Conservation (phyloP, 2,329 filamentous ascomycete genomes). For the Colletotrichum sp. region DNA sequence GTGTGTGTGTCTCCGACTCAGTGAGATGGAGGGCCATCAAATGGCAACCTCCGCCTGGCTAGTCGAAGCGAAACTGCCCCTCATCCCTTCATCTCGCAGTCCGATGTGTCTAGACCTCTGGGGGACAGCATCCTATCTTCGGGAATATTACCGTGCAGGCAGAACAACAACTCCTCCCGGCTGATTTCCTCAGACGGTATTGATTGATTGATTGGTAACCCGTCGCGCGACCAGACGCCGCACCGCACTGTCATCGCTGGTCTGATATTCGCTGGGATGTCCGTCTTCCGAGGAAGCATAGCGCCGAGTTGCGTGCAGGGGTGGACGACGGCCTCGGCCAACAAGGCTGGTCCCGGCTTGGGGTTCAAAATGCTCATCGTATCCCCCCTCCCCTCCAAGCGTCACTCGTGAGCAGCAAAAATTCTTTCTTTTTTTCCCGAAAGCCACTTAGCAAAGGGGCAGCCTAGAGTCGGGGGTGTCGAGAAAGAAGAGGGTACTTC, state of each 20-base stretch:
- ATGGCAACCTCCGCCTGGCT: background rate
- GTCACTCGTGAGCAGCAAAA: background rate
- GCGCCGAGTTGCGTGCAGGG: background rate
- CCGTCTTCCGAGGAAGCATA: background rate
- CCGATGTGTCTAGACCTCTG: background rate
- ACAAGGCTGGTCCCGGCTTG: background rate
- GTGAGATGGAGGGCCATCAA: background rate
- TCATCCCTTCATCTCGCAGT: background rate
- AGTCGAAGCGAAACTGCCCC: background rate
- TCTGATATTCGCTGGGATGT: background rate
- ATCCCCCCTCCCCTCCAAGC: background rate
- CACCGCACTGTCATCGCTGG: background rate
- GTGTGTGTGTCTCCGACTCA: background rate
- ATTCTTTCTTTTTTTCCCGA: constrained; percentile 4
- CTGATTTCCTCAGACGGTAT: background rate
- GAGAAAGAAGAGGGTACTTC: background rate
- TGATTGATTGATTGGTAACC: background rate
- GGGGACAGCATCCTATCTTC: background rate
- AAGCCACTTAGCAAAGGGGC: constrained; percentile 3
- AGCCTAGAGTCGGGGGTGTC: background rate
- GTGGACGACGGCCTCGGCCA: background rate
- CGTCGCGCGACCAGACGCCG: background rate
- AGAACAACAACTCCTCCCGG: background rate
- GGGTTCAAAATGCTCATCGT: background rate
- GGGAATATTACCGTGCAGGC: background rate